These are phyloP conservation scores for Kuraishia piskuri DNA, from an alignment of 805 yeast genomes.

Conservation along the genomic window DNA sequence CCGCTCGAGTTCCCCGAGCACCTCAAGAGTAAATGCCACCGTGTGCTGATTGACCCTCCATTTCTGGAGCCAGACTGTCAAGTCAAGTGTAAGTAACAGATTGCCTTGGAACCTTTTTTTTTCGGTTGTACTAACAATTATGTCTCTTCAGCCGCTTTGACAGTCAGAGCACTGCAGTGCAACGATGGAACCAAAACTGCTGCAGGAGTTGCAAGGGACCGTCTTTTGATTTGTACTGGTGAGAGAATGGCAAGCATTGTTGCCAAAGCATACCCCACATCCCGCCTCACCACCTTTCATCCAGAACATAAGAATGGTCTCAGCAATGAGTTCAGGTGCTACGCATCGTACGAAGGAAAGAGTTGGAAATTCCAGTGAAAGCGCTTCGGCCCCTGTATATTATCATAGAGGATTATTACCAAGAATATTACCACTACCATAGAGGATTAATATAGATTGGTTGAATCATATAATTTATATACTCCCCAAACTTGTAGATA, in stretches of 20 bases:
- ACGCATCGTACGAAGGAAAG: slow-evolving; percentile 65
- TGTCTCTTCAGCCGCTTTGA: slow-evolving; percentile 28
- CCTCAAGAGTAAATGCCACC: slow-evolving; percentile 54
- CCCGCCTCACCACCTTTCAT: slow-evolving; percentile 51
- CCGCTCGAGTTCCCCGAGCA: slow-evolving; percentile 56
- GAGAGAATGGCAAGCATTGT: slow-evolving; percentile 76
- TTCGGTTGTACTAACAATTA: slow-evolving; percentile 19
- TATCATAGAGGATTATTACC: not conserved
- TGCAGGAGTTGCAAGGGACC: slow-evolving; percentile 32
- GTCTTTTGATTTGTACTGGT: slow-evolving; percentile 76
- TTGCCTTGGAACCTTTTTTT: not conserved
- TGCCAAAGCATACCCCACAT: slow-evolving; percentile 51
- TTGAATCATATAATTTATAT: too few relatives aligned
- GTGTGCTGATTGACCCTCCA: slow-evolving; percentile 82
- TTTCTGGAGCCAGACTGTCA: slow-evolving; percentile 80
- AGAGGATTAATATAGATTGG: too few relatives aligned
- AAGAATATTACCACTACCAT: too few relatives aligned
- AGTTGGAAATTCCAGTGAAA: slow-evolving; percentile 47
- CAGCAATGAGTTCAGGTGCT: slow-evolving; percentile 83
- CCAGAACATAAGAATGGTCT: slow-evolving; percentile 84
- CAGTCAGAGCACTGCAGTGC: slow-evolving; percentile 53
- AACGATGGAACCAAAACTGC: slow-evolving; percentile 30
- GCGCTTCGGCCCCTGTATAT: not conserved
- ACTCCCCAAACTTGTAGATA: not conserved
- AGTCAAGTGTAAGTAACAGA: slow-evolving; percentile 35